phyloP scores from a whole-genome alignment of 805 yeast genomes.

The Cyberlindnera samutprakarnensis region DNA sequence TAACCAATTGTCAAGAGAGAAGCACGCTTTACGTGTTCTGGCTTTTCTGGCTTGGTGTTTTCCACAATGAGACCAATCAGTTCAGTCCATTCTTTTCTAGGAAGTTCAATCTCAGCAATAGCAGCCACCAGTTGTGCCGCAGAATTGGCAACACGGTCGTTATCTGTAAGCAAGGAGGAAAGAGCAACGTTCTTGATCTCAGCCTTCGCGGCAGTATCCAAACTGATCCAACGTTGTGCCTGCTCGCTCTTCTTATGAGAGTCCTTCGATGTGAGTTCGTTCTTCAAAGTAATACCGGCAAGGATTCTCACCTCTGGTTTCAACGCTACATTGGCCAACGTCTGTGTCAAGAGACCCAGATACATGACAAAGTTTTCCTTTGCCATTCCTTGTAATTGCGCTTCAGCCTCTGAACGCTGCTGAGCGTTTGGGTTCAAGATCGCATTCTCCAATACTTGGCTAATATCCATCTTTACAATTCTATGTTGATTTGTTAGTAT shows the following conservation, averaged over 20 bases:
- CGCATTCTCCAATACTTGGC: slow-evolving; percentile 70
- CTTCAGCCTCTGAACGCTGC: slow-evolving; percentile 71
- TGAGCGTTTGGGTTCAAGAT: slow-evolving; percentile 59
- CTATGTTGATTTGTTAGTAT: too few relatives aligned
- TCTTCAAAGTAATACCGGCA: slow-evolving; percentile 84
- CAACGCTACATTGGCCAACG: slow-evolving; percentile 56
- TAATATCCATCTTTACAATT: slow-evolving; percentile 50
- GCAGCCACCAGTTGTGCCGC: slow-evolving; percentile 95
- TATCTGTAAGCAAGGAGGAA: slow-evolving; percentile 52
- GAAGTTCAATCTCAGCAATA: slow-evolving; percentile 92
- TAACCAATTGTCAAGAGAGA: slow-evolving; percentile 88
- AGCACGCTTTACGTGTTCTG: slow-evolving; percentile 76
- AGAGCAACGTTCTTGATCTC: slow-evolving; percentile 64
- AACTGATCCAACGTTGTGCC: slow-evolving; percentile 66
- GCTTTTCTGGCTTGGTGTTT: slow-evolving; percentile 73
- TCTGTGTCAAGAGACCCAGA: slow-evolving; percentile 60
- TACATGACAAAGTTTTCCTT: slow-evolving; percentile 71
- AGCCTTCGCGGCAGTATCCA: slow-evolving; percentile 47
- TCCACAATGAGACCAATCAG: slow-evolving; percentile 78
- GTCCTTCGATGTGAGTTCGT: slow-evolving; percentile 82
- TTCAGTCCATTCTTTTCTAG: slow-evolving; percentile 82
- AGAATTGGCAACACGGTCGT: slow-evolving; percentile 75
- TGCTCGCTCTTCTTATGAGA: slow-evolving; percentile 46
- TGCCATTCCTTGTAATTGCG: slow-evolving; percentile 63
- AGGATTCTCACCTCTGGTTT: slow-evolving; percentile 81